These are phyloP conservation scores for Kwoniella botswanensis DNA, from an alignment of 768 basidiomycete species.

Conservation along the genomic window DNA sequence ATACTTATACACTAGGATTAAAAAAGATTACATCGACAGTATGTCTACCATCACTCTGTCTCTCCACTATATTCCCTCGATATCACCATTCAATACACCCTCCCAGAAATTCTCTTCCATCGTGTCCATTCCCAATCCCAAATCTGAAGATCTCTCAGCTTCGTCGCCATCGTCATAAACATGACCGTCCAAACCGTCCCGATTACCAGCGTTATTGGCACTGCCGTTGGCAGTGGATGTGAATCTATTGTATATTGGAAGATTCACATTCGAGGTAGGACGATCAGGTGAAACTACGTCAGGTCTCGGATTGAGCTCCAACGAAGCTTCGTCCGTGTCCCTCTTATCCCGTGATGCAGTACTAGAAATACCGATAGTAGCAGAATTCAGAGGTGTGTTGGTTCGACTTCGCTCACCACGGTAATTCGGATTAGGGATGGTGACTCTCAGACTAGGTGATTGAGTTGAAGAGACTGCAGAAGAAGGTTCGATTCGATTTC, in stretches of 20 bases:
- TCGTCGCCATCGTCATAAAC: constrained; percentile 2
- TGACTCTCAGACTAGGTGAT: constrained; percentile 8
- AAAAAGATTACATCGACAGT: too few relatives aligned
- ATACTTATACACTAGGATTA: too few relatives aligned
- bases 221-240: not conserved
- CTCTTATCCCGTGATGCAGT: not conserved
- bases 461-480: not conserved
- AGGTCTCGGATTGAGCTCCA: constrained; percentile 5
- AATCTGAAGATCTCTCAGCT: constrained; percentile 22
- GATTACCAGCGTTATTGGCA: too few relatives aligned
- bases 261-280: not conserved
- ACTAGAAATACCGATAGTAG: too few relatives aligned
- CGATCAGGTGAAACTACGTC: too few relatives aligned
- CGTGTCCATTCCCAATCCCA: constrained; percentile 10
- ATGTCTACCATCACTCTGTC: not conserved
- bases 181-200: not conserved
- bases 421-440: constrained; percentile 10
- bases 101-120: constrained; percentile 26
- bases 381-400: not conserved
- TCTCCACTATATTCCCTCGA: not conserved
- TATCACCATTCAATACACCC: constrained; percentile 22
- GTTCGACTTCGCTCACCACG: constrained; percentile 3
- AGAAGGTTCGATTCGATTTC: not conserved
- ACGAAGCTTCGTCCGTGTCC: constrained; percentile 16
- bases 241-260: not conserved